Percentiles rank a stretch among this genome's conserved stretches.
Conservation (phyloP, 202 grass and related monocot species). For the Brachypodium distachyon region DNA sequence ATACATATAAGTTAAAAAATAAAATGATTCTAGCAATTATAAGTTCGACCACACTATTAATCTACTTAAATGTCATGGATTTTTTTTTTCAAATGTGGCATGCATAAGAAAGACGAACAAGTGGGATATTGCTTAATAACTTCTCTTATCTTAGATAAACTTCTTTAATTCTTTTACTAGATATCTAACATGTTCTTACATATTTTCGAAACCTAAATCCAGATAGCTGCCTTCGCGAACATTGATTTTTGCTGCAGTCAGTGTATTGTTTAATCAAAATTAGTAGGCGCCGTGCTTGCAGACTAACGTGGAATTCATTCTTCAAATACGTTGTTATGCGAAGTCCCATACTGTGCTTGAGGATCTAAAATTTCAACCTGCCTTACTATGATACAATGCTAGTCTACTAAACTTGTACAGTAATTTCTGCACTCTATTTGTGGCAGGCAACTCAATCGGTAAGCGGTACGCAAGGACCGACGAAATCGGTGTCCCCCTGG, state of each 20-base stretch:
- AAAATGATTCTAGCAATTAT: too few relatives aligned
- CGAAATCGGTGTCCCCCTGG: conserved; percentile 54
- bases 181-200: conserved; percentile 48
- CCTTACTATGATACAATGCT: neutral
- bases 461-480: conserved; percentile 84
- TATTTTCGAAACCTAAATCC: neutral
- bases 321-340: neutral
- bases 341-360: neutral
- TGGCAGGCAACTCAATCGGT: conserved; percentile 79
- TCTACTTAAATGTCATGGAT: too few relatives aligned
- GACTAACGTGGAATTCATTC: neutral
- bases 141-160: neutral
- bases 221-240: neutral
- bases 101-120: too few relatives aligned
- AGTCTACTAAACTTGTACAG: neutral
- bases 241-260: neutral
- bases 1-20: too few relatives aligned
- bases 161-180: conserved; percentile 39
- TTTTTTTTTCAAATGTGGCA: too few relatives aligned
- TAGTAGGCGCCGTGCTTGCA: neutral
- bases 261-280: neutral
- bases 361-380: neutral
- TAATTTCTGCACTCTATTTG: neutral
- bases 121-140: neutral
- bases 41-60: too few relatives aligned